These are phyloP conservation scores for Saturnispora zaruensis DNA, from an alignment of 805 yeast species.

Conservation along the genomic window DNA sequence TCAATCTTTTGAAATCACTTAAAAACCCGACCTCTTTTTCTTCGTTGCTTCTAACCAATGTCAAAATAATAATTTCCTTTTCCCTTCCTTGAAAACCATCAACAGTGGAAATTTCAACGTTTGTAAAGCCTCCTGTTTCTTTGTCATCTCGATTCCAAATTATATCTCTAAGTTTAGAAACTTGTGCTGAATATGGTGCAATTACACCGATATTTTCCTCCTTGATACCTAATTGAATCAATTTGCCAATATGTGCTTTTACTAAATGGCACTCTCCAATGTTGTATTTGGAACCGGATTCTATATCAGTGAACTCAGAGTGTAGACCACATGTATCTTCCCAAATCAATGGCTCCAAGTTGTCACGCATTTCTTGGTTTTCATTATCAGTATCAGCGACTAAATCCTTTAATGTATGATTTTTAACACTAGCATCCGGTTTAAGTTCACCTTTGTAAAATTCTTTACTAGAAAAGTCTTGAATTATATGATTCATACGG, in stretches of 20 bases:
- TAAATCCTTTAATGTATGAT: conserved; percentile 47
- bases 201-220: conserved; percentile 68
- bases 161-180: conserved; percentile 44
- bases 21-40: conserved; percentile 73
- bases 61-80: conserved; percentile 73
- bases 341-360: conserved; percentile 54
- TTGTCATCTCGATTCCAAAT: conserved; percentile 24
- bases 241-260: conserved; percentile 41
- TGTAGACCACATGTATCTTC: conserved; percentile 87
- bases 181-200: conserved; percentile 89
- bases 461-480: conserved; percentile 64
- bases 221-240: conserved; percentile 45
- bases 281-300: conserved; percentile 53
- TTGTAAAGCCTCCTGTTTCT: conserved; percentile 22
- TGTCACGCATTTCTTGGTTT: not conserved
- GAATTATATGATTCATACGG: conserved; percentile 73
- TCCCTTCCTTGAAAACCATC: conserved; percentile 98
- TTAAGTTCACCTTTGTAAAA: conserved; percentile 55
- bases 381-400: conserved; percentile 3
- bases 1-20: conserved; percentile 67
- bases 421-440: conserved; percentile 54
- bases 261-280: conserved; percentile 68
- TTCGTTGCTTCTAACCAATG: conserved; percentile 72
- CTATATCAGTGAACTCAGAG: conserved; percentile 41
- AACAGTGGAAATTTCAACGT: conserved; percentile 75